Base-by-base conservation (phyloP, 352 stramenopile genomes). In the Globisporangium orthogonon region DNA sequence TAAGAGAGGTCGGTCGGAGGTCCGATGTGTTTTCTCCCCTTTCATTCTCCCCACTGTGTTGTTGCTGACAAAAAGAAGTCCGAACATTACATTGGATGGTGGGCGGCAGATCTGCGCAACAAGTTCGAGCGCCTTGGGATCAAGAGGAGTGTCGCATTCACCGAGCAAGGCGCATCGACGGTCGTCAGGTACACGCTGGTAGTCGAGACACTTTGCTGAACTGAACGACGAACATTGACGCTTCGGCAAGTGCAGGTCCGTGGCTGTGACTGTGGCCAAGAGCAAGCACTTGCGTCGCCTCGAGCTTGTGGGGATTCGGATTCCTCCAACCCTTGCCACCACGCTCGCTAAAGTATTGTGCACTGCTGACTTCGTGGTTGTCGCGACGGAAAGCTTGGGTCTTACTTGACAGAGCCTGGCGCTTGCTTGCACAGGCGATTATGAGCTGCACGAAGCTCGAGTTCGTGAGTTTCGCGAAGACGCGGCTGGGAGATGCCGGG, bases 121-220 rank as follows among this genome's bases (percentile, higher is more conserved):
- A 89, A 87, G 54, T 81, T 89, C 56, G 67, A 86, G 14, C 74
- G 78, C 11, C 63, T 89, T 23, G 74, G 74, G 5, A 48, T 87
- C 40, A 72, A 78, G 48, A 66, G 63, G 53, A 61, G 73, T 6
- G 69, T 62, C 9, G 76, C 76, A 4, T 80, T 68, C 51, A 69
- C 72, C 31, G 73, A 69, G 11, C 55, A 67, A 50, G 68, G 70
- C 35, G 65, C 70, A 5, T 45, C 65, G n/a, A 47, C 58, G 3
- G 61, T 70, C 44, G 37, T 78, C 35, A 71, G 57, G 78, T 89
- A 50, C 18, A 35, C 17, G 17, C 5, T 6, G 11, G 11, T 45
- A 4, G 7, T 15, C 15, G 5, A 9, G 29, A 9, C 3, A n/a
- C 3, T 46, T 4, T 54, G n/a, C 18, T 15, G 9, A 40, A 10